Conservation (phyloP, 139 green algal species). For the Chlorella ohadii region DNA sequence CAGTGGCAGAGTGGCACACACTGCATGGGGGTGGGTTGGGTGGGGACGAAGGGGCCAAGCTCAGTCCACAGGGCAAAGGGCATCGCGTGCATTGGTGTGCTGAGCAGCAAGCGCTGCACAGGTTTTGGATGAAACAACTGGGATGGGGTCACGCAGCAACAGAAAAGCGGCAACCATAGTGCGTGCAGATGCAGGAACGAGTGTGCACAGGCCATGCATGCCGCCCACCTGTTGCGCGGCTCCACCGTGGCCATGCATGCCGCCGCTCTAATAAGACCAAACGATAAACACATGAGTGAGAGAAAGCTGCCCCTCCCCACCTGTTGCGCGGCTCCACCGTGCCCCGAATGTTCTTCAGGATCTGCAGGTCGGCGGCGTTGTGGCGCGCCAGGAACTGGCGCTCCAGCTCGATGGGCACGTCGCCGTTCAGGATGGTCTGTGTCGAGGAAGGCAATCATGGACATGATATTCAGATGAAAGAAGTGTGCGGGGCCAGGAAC, state of each 20-base stretch:
- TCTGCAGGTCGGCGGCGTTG: conserved; percentile 82
- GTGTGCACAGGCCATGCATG: no score
- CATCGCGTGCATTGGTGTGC: no score
- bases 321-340: conserved; percentile 74
- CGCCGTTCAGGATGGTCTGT: conserved; percentile 85
- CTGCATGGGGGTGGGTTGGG: conserved; percentile 55
- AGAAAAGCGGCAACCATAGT: no score
- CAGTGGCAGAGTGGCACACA: conserved; percentile 92
- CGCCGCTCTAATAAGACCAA: no score
- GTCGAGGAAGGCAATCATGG: conserved; percentile 48
- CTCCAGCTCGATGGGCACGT: conserved; percentile 86
- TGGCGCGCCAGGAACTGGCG: conserved; percentile 96
- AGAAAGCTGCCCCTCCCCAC: no score
- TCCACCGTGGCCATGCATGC: conserved; percentile 83
- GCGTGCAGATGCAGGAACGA: no score
- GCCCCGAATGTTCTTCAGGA: conserved; percentile 94
- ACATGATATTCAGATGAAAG: neutral
- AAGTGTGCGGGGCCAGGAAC: conserved; percentile 81
- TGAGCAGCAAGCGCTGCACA: no score
- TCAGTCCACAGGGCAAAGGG: no score
- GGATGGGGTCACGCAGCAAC: no score
- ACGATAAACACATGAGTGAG: no score
- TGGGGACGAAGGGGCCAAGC: no score
- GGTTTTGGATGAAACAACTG: no score
- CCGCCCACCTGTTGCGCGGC: conserved; percentile 45